Base-by-base conservation (phyloP, 139 green algal genomes). In the Chlamydomonas incerta region DNA sequence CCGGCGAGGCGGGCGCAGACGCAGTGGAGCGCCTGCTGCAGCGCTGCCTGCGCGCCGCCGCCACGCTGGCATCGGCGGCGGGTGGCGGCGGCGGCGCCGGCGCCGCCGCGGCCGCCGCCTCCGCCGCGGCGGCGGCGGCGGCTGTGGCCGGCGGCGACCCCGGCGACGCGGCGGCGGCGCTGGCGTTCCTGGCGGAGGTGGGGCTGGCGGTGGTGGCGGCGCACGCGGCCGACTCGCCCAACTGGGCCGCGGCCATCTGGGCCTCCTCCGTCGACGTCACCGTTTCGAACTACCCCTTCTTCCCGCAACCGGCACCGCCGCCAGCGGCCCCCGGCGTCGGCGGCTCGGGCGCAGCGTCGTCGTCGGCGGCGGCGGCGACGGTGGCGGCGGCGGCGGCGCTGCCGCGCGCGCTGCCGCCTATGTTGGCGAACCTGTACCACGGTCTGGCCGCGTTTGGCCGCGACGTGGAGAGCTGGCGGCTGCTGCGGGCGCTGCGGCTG, bases 371-470 rank as follows among this genome's bases (percentile, higher is more conserved):
- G 58, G 46, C 33, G 24, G 2, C 31, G 55, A 3, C 37, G 41
- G 41, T 31, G 46, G 20, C 47, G 37, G 60, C 65, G 46, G 47
- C 33, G 4, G 65, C 79, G 0, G 29, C 21, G 28, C 65, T 15
- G 14, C 34, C 65, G 47, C 13, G 20, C 18, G 17, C 20, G 11
- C 65, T 76, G 50, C 80, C 80, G 33, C 80, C 67, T 13, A 68
- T 85, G 80, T 33, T 76, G n/a, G 50, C 63, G 29, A 85, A 76
- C 68, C n/a, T 77, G 80, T 77, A 57, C 47, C 63, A 74, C 63
- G 63, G 74, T 24, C 33, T 85, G 66, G 50, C 80, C 0, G 66
- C 67, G 21, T 76, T 70, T 34, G 80, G 31, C 3, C 66, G 80
- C 1, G 80, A 85, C 18, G 21, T 76, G 9, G 67, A 85, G 47